Conservation (phyloP, 1,284 basidiomycete species). For the Rhodotorula sp. region DNA sequence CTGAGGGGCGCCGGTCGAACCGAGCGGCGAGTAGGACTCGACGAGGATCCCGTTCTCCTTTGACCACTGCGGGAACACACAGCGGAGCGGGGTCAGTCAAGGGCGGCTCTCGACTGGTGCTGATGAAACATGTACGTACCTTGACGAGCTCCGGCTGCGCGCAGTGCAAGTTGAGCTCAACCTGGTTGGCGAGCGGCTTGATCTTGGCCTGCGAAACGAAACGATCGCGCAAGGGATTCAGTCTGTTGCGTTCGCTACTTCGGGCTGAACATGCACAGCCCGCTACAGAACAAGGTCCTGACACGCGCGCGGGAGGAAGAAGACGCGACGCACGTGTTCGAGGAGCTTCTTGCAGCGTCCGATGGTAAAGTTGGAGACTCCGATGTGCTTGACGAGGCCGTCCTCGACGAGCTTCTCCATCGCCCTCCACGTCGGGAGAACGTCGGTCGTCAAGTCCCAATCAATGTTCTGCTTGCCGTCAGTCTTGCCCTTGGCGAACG, state of each 20-base stretch:
- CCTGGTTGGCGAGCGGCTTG: constrained; percentile 70
- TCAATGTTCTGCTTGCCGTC: constrained; percentile 58
- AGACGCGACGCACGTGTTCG: constrained; percentile 56
- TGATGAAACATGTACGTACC: constrained; percentile 5
- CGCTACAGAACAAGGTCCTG: background rate
- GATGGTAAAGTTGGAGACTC: constrained; percentile 67
- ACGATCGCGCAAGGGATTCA: background rate
- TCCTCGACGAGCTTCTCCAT: constrained; percentile 59
- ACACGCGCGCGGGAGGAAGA: background rate
- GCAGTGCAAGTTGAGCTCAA: constrained; percentile 78
- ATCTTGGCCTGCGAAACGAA: constrained; percentile 45
- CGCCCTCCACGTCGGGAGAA: constrained; percentile 60
- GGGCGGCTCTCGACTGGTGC: background rate
- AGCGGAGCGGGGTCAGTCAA: constrained; percentile 61
- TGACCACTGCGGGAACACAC: constrained; percentile 58
- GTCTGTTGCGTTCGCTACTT: background rate
- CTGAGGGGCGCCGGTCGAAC: constrained; percentile 66
- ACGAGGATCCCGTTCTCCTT: constrained; percentile 67
- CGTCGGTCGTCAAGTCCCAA: constrained; percentile 57
- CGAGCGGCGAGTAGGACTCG: constrained; percentile 81
- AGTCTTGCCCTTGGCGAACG: constrained; percentile 46
- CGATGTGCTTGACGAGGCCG: constrained; percentile 62
- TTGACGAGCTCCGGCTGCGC: constrained; percentile 77
- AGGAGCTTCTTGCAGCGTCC: constrained; percentile 69
- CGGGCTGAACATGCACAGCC: too few relatives aligned